Evolutionary conservation across 306 rosid genomes (phyloP).

Genomic region (Boehmeria nivea): DNA sequence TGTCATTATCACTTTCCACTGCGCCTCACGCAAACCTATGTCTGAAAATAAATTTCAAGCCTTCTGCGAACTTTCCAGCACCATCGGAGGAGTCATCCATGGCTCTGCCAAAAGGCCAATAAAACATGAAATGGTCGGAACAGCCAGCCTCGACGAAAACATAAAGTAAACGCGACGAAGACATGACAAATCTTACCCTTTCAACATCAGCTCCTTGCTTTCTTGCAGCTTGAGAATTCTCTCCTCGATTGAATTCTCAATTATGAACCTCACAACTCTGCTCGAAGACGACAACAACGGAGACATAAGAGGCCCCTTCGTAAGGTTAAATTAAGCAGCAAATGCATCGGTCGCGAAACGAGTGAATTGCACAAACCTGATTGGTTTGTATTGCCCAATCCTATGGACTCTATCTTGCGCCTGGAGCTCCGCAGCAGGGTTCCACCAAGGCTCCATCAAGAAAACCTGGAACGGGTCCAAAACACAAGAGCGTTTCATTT

Average conservation of each 20-base stretch:
- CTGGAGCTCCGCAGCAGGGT: slow-evolving; percentile 87
- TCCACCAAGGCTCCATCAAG: slow-evolving; percentile 99
- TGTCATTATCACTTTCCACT: no score
- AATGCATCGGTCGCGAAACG: background rate
- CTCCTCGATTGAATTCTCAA: slow-evolving; percentile 88
- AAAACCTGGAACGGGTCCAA: slow-evolving; percentile 51
- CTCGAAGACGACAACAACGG: background rate
- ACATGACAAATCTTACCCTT: slow-evolving; percentile 77
- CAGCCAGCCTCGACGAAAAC: no score
- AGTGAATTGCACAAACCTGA: slow-evolving; percentile 61
- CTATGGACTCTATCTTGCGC: slow-evolving; percentile 92
- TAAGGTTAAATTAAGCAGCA: no score
- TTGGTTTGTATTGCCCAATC: slow-evolving; percentile 87
- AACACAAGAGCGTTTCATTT: no score
- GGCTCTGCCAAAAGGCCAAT: no score
- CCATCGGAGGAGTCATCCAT: no score
- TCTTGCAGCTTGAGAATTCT: slow-evolving; percentile 85
- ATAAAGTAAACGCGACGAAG: no score
- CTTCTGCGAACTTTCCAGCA: no score
- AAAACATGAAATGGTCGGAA: no score
- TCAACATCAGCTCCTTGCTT: slow-evolving; percentile 77
- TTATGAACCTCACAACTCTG: slow-evolving; percentile 77
- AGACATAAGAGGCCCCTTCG: no score
- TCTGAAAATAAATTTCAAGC: no score
- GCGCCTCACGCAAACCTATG: no score